phyloP scores from a whole-genome alignment of 306 rosid species.

The Quercus aquifolioides region DNA sequence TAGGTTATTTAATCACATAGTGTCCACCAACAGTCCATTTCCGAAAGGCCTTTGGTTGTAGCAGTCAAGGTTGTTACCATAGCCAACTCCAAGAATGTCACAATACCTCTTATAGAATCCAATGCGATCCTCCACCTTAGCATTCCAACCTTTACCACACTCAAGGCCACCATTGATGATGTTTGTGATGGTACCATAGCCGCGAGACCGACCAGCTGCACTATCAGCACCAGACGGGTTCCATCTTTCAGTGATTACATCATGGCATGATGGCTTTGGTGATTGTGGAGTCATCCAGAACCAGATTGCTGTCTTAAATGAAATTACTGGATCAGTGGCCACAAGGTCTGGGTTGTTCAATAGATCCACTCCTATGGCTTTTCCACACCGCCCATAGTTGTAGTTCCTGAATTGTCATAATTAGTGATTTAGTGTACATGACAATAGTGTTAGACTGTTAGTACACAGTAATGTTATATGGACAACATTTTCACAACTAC shows the following conservation, averaged over 20 bases:
- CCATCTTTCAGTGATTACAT: constrained; percentile 57
- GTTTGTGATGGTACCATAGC: constrained; percentile 42
- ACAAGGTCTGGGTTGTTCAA: constrained; percentile 55
- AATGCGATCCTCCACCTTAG: constrained; percentile 26
- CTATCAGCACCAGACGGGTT: constrained; percentile 42
- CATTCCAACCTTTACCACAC: constrained; percentile 29
- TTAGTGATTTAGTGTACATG: background rate
- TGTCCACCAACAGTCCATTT: constrained; percentile 7
- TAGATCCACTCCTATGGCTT: constrained; percentile 30
- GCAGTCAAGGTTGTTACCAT: constrained; percentile 37
- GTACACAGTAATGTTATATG: too few relatives aligned
- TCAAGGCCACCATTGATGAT: constrained; percentile 46
- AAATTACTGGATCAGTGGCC: constrained; percentile 32
- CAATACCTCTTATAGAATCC: constrained; percentile 45
- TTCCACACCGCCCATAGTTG: constrained; percentile 58
- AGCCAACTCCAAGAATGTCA: constrained; percentile 26
- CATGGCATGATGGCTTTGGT: constrained; percentile 69
- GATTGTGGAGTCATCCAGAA: constrained; percentile 76
- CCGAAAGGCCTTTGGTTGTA: constrained; percentile 29
- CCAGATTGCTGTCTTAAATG: constrained; percentile 75
- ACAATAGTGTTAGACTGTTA: background rate
- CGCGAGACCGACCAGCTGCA: constrained; percentile 32
- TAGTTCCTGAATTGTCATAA: constrained; percentile 41
- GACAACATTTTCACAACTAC: too few relatives aligned
- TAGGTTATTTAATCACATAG: background rate